Evolutionary conservation across 352 stramenopile species (phyloP).

Genomic region (Globisporangium rhizosaccharum): DNA sequence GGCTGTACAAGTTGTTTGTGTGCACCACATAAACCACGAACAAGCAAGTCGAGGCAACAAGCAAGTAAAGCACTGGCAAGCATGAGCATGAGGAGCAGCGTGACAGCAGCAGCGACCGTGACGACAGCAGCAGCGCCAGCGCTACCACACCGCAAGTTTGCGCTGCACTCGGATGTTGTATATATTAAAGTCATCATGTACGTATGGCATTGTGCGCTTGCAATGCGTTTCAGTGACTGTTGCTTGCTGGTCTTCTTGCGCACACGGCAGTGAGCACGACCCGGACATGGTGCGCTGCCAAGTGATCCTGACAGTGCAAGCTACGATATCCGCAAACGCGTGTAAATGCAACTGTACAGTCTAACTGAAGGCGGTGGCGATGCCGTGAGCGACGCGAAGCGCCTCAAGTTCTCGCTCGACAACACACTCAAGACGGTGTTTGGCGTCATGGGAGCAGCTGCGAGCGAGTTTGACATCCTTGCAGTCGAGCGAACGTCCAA

Average conservation of each 20-base stretch:
- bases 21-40: neutral
- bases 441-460: conserved; percentile 51
- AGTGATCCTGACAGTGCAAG: neutral
- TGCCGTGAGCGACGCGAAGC: conserved; percentile 45
- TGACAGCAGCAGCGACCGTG: neutral
- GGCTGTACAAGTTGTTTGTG: no score
- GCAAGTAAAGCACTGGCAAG: conserved; percentile 6
- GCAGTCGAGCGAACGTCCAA: conserved; percentile 18
- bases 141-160: conserved; percentile 71
- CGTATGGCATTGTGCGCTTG: conserved; percentile 6
- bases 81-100: neutral
- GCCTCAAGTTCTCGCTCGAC: conserved; percentile 66
- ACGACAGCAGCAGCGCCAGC: neutral
- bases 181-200: conserved; percentile 72
- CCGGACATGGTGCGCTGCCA: neutral
- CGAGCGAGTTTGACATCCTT: conserved; percentile 66
- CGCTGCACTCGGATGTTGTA: conserved; percentile 33
- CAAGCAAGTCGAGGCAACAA: neutral
- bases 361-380: conserved; percentile 42
- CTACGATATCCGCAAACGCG: neutral
- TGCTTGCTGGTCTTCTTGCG: no score
- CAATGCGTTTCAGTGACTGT: neutral
- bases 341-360: conserved; percentile 14
- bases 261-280: no score
- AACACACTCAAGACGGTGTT: conserved; percentile 68